A percentile compares a stretch with the other conserved stretches of the same genome.
These are phyloP conservation scores for Exophiala phaeomuriformis DNA, from an alignment of 2,329 filamentous ascomycete genomes.

Conservation along the genomic window DNA sequence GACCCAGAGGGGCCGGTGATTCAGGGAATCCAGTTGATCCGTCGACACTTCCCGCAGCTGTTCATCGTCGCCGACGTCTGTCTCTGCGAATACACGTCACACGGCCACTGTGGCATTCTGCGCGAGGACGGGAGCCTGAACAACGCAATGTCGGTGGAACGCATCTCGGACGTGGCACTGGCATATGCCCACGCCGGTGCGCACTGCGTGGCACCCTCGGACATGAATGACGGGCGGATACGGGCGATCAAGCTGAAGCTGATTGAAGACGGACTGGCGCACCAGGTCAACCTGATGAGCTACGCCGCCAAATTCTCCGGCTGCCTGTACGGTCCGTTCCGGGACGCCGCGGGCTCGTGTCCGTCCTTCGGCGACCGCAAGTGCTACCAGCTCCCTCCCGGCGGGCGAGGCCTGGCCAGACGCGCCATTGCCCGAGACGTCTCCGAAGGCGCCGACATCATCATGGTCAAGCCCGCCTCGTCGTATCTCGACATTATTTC, in stretches of 20 bases:
- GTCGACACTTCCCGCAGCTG: conserved; percentile 76
- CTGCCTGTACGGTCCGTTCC: conserved; percentile 93
- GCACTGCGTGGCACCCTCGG: conserved; percentile 92
- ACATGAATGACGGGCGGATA: conserved; percentile 98
- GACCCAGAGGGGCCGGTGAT: conserved; percentile 92
- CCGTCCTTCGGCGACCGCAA: conserved; percentile 90
- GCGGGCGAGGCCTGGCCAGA: conserved; percentile 82
- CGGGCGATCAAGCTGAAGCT: conserved; percentile 96
- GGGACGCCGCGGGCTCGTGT: conserved; percentile 84
- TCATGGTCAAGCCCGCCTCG: conserved; percentile 97
- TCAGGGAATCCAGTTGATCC: conserved; percentile 72
- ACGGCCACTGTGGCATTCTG: conserved; percentile 94
- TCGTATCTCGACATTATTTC: conserved; percentile 97
- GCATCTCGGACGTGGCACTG: conserved; percentile 94
- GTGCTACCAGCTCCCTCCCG: conserved; percentile 94
- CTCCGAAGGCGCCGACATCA: conserved; percentile 87
- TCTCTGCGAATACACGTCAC: conserved; percentile 96
- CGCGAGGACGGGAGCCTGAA: conserved; percentile 88
- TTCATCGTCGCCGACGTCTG: conserved; percentile 93
- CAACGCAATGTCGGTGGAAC: conserved; percentile 86
- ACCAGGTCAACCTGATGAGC: conserved; percentile 89
- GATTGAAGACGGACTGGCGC: conserved; percentile 87
- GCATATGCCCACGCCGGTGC: conserved; percentile 93
- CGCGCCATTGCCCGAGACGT: conserved; percentile 88
- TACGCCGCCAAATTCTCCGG: conserved; percentile 98